Base-by-base conservation (phyloP, 257 asterid species). In the Solanum appendiculatum region DNA sequence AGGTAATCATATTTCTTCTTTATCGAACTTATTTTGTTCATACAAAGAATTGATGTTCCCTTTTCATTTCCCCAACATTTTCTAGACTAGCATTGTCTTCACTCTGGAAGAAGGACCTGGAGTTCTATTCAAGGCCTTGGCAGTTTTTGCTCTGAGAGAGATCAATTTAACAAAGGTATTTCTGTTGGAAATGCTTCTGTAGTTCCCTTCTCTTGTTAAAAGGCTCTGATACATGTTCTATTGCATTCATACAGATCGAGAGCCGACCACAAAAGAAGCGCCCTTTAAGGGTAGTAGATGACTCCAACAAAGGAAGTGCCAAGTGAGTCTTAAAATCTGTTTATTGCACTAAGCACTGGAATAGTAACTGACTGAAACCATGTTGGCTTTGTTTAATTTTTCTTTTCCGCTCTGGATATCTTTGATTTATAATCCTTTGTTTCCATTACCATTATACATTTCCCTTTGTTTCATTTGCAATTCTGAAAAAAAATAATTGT, bases 101-200 rank as follows among this genome's bases (percentile, higher is more conserved):
- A 93, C 93, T 88, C 92, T 96, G 90, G 99, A 93, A 88, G 99
- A 96, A 92, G 99, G 99, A 63, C 98, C 99, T 21, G 99, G 99
- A 66, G 92, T 95, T 88, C 95, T 97, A 74, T 97, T 97, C 93
- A 95, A 97, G 93, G 99, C 99, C 82, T 91, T 97, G 78, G 96
- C 98, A 5, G 99, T 93, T 83, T 97, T 97, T 93, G 92, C 98
- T 73, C 89, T 97, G 91, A 91, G 99, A 90, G 94, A 78, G 87
- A 96, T 97, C 87, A 94, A 93, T 90, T 92, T 97, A 86, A 91
- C 96, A 0, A 96, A 97, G 99, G 99, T 95, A 90, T 91, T 60
- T 87, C 34, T 8, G 77, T 21, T 29, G 74, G 39, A 33, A 86
- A 60, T 80, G 68, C 27, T 86, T 21, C 84, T 63, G 58, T 81